Evolutionary conservation across 768 basidiomycete genomes (phyloP), one percentile per base, ranked within the genome.

Genomic region (Lanmaoa rubissima): DNA sequence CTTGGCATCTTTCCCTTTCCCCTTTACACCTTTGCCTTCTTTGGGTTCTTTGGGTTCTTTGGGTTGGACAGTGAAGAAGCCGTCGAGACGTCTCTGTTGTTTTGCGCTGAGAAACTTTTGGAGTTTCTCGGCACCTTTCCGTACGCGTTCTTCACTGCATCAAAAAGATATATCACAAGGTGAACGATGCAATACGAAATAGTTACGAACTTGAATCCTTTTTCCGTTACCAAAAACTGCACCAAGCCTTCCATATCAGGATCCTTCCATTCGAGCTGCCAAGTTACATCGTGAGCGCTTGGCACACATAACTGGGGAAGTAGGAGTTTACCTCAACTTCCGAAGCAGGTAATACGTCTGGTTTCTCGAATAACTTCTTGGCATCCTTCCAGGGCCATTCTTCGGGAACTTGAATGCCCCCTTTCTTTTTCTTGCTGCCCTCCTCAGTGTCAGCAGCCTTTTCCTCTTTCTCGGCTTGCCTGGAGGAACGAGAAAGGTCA

Each of bases 341-440:
- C 46, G 87, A 85, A 3, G 93, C 88, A 26, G 93, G 89, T 9
- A 85, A 76, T 21, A 99, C 96, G 57, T 97, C 93, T 2, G 97
- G 97, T 49, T 88, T 84, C 73, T 87, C 73, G 66, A 99, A 99
- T 26, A 99, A 67, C 69, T 86, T 81, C 74, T 94, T 94, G 38
- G 97, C 97, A 60, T 94, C 88, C 70, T 95, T 86, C 92, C 92
- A 98, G 47, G 92, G 92, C 96, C 96, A 99, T 57, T 96, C 87
- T 44, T 94, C 94, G 0, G 97, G 96, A 38, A 98, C 80, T 19
- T 81, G 77, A 48, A 94, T 76, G 1, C 85, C 86, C 8, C 90
- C 93, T 47, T 87, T 91, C 64, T 84, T 87, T 62, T 71, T 71
- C 69, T 68, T 74, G 21, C 65, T 69, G 10, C 76, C 78, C 21